Percentiles rank a stretch among this genome's conserved stretches.
Conservation (phyloP, 108 stramenopile species). For the Stephanodiscus triporus region DNA sequence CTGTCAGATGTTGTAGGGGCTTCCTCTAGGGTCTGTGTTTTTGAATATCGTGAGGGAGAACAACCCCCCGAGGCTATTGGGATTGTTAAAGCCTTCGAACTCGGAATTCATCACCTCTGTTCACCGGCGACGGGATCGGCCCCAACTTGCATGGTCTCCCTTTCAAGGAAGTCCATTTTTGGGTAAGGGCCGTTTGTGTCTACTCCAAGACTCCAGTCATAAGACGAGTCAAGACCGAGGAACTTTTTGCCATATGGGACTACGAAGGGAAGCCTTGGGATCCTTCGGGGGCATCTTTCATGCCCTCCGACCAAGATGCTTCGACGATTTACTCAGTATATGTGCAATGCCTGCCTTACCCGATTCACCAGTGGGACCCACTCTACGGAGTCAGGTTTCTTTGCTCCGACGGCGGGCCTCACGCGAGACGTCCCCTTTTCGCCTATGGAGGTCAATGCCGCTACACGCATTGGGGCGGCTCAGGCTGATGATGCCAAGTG, state of each 20-base stretch:
- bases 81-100: not conserved
- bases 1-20: conserved; percentile 3
- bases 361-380: too few relatives aligned
- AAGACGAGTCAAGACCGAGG: not conserved
- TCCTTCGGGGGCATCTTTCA: not conserved
- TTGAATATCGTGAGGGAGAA: not conserved
- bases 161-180: not conserved
- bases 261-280: not conserved
- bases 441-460: not conserved
- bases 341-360: too few relatives aligned
- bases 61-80: not conserved
- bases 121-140: not conserved
- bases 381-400: too few relatives aligned
- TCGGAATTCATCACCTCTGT: not conserved
- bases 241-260: too few relatives aligned
- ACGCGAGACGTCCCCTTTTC: not conserved
- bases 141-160: not conserved
- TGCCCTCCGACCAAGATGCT: not conserved
- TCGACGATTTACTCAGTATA: too few relatives aligned
- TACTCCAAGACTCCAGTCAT: too few relatives aligned
- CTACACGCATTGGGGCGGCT: not conserved
- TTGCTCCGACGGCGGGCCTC: not conserved
- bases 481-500: too few relatives aligned
- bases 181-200: not conserved
- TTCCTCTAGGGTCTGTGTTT: not conserved